These are phyloP conservation scores for Kazachstania bromeliacearum DNA, from an alignment of 805 yeast species.

Conservation along the genomic window DNA sequence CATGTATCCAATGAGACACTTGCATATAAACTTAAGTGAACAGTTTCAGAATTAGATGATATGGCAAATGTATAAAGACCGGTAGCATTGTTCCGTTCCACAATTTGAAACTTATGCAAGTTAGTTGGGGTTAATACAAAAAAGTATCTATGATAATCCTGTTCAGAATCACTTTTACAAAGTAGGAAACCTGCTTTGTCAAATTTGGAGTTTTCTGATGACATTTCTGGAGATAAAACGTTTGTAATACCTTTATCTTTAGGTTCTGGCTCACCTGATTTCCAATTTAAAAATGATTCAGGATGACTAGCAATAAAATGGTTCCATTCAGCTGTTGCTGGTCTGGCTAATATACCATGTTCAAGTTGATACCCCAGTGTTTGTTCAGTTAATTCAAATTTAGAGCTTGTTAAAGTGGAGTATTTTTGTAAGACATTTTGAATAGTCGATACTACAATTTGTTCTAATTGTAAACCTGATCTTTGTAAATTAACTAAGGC, in stretches of 20 bases:
- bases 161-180: slow-evolving; percentile 52
- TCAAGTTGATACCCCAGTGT: slow-evolving; percentile 37
- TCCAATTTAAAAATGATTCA: slow-evolving; percentile 33
- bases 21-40: slow-evolving; percentile 31
- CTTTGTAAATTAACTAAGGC: slow-evolving; percentile 55
- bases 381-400: slow-evolving; percentile 44
- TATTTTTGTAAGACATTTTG: slow-evolving; percentile 48
- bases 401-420: slow-evolving; percentile 41
- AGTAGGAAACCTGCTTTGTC: slow-evolving; percentile 51
- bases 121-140: slow-evolving; percentile 60
- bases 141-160: slow-evolving; percentile 55
- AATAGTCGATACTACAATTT: slow-evolving; percentile 51
- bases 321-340: slow-evolving; percentile 63
- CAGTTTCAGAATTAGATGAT: slow-evolving; percentile 2
- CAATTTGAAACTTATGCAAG: slow-evolving; percentile 53
- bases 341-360: slow-evolving; percentile 42
- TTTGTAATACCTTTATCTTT: slow-evolving; percentile 41
- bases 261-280: slow-evolving; percentile 33
- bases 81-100: background rate
- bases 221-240: slow-evolving; percentile 43
- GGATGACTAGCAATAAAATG: slow-evolving; percentile 43
- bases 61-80: background rate
- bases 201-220: slow-evolving; percentile 40
- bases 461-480: slow-evolving; percentile 55
- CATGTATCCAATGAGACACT: slow-evolving; percentile 34